Conservation (phyloP, 768 basidiomycete genomes). For the Lentinula raphanica region DNA sequence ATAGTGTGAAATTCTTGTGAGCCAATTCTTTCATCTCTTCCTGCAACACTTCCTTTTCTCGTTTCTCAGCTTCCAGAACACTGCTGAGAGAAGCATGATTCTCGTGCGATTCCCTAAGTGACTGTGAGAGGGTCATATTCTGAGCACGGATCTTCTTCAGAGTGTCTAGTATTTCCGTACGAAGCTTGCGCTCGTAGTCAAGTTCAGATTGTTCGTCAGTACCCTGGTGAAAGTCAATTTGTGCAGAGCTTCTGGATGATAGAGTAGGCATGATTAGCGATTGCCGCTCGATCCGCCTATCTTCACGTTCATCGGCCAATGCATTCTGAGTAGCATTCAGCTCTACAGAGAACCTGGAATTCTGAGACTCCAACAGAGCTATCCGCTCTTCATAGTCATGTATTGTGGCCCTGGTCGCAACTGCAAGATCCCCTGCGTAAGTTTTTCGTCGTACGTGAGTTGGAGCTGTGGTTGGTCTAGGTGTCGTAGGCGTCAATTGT, state of each 20-base stretch:
- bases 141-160: slow-evolving; percentile 22
- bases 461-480: neutral
- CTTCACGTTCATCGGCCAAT: slow-evolving; percentile 17
- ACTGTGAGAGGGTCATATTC: slow-evolving; percentile 18
- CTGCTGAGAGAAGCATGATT: slow-evolving; percentile 13
- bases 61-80: slow-evolving; percentile 17
- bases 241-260: slow-evolving; percentile 10
- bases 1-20: slow-evolving; percentile 17
- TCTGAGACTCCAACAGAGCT: slow-evolving; percentile 18
- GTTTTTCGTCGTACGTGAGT: slow-evolving; percentile 14
- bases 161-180: slow-evolving; percentile 17
- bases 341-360: slow-evolving; percentile 15
- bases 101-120: slow-evolving; percentile 16
- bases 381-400: slow-evolving; percentile 19
- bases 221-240: neutral
- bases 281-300: slow-evolving; percentile 4
- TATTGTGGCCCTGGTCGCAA: slow-evolving; percentile 11
- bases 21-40: slow-evolving; percentile 16
- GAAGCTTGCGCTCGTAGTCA: slow-evolving; percentile 18
- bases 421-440: slow-evolving; percentile 16
- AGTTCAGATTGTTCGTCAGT: slow-evolving; percentile 15
- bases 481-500: slow-evolving; percentile 21
- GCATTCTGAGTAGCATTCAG: slow-evolving; percentile 17
- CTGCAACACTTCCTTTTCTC: slow-evolving; percentile 12
- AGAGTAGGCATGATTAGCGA: neutral